These are phyloP conservation scores for Colletotrichum sp. DNA, from an alignment of 2,329 filamentous ascomycete species.

Conservation along the genomic window DNA sequence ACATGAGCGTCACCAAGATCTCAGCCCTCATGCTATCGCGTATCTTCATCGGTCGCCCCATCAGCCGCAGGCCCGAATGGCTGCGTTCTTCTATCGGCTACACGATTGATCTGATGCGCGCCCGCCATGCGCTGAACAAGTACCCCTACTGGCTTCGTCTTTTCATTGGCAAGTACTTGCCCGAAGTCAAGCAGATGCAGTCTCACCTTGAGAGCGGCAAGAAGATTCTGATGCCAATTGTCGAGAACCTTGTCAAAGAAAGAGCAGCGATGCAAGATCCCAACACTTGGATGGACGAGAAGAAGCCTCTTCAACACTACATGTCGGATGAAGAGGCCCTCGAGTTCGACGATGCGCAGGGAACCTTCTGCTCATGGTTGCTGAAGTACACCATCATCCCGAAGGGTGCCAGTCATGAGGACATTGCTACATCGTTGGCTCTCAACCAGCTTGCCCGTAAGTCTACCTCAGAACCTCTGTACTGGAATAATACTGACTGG, in stretches of 20 bases:
- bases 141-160: slow-evolving; percentile 6
- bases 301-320: slow-evolving; percentile 1
- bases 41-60: slow-evolving; percentile 5
- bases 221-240: slow-evolving; percentile 2
- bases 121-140: neutral
- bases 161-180: slow-evolving; percentile 1
- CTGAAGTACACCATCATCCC: slow-evolving; percentile 3
- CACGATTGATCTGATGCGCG: slow-evolving; percentile 5
- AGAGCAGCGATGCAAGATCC: neutral
- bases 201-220: neutral
- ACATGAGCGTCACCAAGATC: slow-evolving; percentile 9
- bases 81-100: slow-evolving; percentile 2
- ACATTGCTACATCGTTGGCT: neutral
- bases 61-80: slow-evolving; percentile 2
- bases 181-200: slow-evolving; percentile 10
- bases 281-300: neutral
- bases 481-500: neutral
- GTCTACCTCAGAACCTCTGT: neutral
- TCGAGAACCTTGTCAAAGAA: slow-evolving; percentile 4
- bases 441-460: neutral
- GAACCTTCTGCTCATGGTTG: slow-evolving; percentile 5
- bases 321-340: slow-evolving; percentile 4
- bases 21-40: slow-evolving; percentile 4
- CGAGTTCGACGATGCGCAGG: slow-evolving; percentile 1
- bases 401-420: neutral